phyloP scores from a whole-genome alignment of 148 eudicot species.

The Silene latifolia region DNA sequence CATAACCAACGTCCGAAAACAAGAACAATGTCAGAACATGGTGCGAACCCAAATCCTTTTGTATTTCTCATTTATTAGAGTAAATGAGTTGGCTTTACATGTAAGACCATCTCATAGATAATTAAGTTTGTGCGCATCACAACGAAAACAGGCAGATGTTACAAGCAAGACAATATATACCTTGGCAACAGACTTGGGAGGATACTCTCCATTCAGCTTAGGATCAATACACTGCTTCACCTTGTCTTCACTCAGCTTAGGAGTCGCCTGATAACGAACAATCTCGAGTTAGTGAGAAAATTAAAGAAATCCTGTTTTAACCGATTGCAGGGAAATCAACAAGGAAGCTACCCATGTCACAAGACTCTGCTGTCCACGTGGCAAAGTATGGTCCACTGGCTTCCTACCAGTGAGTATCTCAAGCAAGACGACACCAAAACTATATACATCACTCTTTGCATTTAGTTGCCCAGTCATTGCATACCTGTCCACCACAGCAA shows the following conservation, averaged over 20 bases:
- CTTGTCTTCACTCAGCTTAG: conserved; percentile 63
- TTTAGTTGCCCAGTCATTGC: conserved; percentile 94
- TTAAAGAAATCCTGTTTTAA: not conserved
- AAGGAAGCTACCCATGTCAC: conserved; percentile 69
- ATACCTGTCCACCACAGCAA: conserved; percentile 44
- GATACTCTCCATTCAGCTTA: conserved; percentile 51
- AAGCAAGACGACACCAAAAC: conserved; percentile 84
- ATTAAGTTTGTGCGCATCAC: not conserved
- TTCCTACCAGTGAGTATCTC: conserved; percentile 87
- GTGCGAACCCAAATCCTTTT: not conserved
- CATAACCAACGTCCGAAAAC: not conserved
- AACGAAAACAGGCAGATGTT: not conserved
- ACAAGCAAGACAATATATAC: conserved; percentile 19
- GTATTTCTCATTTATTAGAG: too few relatives aligned
- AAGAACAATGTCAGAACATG: not conserved
- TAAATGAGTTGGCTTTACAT: too few relatives aligned
- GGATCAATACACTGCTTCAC: conserved; percentile 69
- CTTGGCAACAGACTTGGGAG: conserved; percentile 62
- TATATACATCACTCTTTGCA: conserved; percentile 86
- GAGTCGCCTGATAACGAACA: conserved; percentile 55
- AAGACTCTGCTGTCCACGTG: conserved; percentile 85
- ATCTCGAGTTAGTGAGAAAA: not conserved
- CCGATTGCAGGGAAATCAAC: not conserved
- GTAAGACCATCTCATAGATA: not conserved
- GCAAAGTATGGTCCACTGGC: conserved; percentile 89